Evolutionary conservation across 2,329 filamentous ascomycete species (phyloP), one percentile per base, ranked within the genome.

Genomic region (Pseudogymnoascus sp.): DNA sequence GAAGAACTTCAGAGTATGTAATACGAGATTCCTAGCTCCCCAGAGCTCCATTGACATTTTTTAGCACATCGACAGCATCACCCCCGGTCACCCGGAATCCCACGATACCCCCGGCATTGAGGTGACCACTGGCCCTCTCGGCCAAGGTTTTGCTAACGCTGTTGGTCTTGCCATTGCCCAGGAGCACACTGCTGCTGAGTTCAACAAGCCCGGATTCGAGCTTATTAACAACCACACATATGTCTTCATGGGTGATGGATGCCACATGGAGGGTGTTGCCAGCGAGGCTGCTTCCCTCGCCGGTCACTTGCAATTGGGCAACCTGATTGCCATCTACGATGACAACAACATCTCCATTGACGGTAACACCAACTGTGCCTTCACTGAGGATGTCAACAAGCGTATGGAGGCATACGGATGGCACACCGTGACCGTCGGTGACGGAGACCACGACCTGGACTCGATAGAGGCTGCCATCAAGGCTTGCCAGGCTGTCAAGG

Each of bases 301-400:
- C 69, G 94, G 94, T 74, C 94, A 99, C 81, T 84, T 97, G 77
- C 89, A 97, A 84, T 86, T 99, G 67, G 94, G 93, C 75, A 99
- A 97, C 84, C 83, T 99, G 73, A 97, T 97, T 78, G 86, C 85
- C 77, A 84, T 99, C 78, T 99, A 93, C 78, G 94, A 99, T 74
- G 94, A 99, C 83, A 99, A 99, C 85, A 89, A 96, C 77, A 97
- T 99, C 74, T 96, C 83, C 71, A 87, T 86, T 74, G 94, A 99
- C 74, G 94, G 94, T 77, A 89, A 96, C 82, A 97, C 89, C 79
- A 94, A 94, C 80, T 87, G 85, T 73, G 88, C 94, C 68, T 97
- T 99, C 83, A 99, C 94, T 64, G 94, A 99, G 81, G 92, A 99
- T 71, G 93, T 97, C 64, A 76, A 83, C 71, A 94, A 95, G 85